Evolutionary conservation across 2,329 filamentous ascomycete genomes (phyloP).

Genomic region (Trichoderma simmonsii): DNA sequence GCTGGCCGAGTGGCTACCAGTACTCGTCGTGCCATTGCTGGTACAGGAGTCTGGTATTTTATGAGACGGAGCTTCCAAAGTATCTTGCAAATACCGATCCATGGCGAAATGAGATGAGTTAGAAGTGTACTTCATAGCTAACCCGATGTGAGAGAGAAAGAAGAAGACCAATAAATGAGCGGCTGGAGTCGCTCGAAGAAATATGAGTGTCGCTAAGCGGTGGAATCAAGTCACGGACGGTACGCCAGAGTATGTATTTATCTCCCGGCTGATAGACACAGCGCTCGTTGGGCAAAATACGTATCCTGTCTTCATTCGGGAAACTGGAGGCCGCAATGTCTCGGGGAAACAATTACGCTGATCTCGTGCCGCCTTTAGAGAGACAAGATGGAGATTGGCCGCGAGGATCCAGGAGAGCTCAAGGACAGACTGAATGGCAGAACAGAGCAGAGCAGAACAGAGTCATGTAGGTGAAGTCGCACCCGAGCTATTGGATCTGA

Average conservation of each 20-base stretch:
- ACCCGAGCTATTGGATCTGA: not conserved
- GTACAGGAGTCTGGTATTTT: not conserved
- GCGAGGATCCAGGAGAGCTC: not conserved
- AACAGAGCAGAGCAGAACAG: not conserved
- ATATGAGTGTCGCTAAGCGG: not conserved
- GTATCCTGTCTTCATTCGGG: not conserved
- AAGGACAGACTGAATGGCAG: not conserved
- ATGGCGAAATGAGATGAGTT: not conserved
- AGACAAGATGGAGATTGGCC: not conserved
- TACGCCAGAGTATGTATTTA: not conserved
- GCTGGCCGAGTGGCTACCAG: not conserved
- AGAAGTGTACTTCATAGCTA: not conserved
- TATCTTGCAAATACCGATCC: not conserved
- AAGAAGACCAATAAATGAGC: not conserved
- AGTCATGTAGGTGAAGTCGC: not conserved
- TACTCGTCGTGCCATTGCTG: not conserved
- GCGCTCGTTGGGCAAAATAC: not conserved
- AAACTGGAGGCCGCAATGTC: not conserved
- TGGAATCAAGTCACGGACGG: not conserved
- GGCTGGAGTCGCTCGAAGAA: not conserved
- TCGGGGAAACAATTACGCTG: not conserved
- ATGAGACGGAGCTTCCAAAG: not conserved
- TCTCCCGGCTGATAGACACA: not conserved
- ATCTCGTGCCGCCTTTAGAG: not conserved
- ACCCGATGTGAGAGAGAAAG: not conserved